phyloP scores from a whole-genome alignment of 192 early-diverging fungal genomes.

The Backusella tarrabulga region DNA sequence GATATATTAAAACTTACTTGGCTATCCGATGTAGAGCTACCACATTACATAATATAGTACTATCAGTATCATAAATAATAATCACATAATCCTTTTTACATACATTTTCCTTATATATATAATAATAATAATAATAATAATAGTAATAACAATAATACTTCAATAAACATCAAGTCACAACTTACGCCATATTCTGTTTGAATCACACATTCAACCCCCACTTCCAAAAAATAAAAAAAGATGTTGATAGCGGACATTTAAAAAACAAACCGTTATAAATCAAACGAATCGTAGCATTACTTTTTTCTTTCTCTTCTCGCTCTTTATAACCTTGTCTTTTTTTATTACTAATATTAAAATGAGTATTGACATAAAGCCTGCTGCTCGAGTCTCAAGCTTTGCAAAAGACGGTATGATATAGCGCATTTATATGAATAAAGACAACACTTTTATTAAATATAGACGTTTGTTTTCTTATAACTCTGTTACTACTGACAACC shows the following conservation, averaged over 20 bases:
- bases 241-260: not conserved
- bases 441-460: not conserved
- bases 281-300: not conserved
- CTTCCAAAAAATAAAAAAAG: not conserved
- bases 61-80: slow-evolving; percentile 45
- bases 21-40: slow-evolving; percentile 16
- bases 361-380: slow-evolving; percentile 12
- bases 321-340: slow-evolving; percentile 3
- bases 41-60: slow-evolving; percentile 14
- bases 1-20: slow-evolving; percentile 35
- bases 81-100: not conserved
- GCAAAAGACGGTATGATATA: slow-evolving; percentile 49
- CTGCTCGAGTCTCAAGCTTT: slow-evolving; percentile 52
- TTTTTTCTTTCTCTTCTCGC: not conserved
- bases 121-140: not conserved
- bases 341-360: not conserved
- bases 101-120: not conserved
- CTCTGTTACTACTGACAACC: not conserved
- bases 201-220: not conserved
- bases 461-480: not conserved
- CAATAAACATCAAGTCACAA: slow-evolving; percentile 4
- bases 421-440: not conserved
- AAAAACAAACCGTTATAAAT: not conserved
- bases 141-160: too few species aligned
- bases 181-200: not conserved